phyloP scores from a whole-genome alignment of 169 alveolate genomes.

The Plasmodium gallinaceum region DNA sequence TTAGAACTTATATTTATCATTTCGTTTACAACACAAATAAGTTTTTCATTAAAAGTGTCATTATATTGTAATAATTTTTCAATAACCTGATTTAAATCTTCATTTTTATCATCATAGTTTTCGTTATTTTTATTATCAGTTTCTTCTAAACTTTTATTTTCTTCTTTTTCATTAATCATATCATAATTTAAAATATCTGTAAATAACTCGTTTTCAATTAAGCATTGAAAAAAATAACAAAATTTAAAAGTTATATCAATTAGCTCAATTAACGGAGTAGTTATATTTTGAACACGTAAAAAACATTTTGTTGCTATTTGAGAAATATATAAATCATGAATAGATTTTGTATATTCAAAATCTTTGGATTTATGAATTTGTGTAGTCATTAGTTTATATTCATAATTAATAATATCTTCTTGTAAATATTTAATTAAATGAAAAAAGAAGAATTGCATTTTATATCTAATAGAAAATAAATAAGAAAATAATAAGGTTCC shows the following conservation, averaged over 20 bases:
- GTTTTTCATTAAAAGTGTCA: conserved; percentile 67
- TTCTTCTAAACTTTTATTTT: conserved; percentile 3
- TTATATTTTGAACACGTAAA: conserved; percentile 67
- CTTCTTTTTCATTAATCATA: conserved; percentile 14
- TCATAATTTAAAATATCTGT: conserved; percentile 72
- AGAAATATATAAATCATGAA: conserved; percentile 74
- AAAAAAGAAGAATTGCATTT: conserved; percentile 74
- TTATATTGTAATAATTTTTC: conserved; percentile 69
- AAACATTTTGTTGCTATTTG: conserved; percentile 77
- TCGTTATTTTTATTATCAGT: conserved; percentile 2
- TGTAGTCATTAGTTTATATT: conserved; percentile 63
- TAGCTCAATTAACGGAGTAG: conserved; percentile 58
- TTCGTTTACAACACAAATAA: conserved; percentile 57
- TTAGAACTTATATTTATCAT: conserved; percentile 62
- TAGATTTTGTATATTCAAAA: conserved; percentile 77
- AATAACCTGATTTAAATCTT: conserved; percentile 68
- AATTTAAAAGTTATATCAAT: conserved; percentile 67
- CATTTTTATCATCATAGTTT: conserved; percentile 23
- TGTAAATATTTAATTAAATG: conserved; percentile 76
- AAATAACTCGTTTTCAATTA: conserved; percentile 75
- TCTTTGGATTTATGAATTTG: conserved; percentile 77
- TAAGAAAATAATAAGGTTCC: conserved; percentile 56
- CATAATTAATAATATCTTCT: conserved; percentile 75
- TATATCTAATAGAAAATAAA: conserved; percentile 74
- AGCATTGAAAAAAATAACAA: conserved; percentile 75